Percentiles rank a stretch among this genome's conserved stretches.
Conservation (phyloP, 176 grass and related monocot genomes). For the Zea mays region Zm-B73-REFERENCE-NAM-5.0 NC_050101.1:130489501-130490000, state of each 20-base stretch:
- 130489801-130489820: too few species aligned
- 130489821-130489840: too few species aligned
- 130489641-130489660: too few species aligned
- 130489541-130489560: not conserved
- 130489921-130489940: not conserved
- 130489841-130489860: too few species aligned
- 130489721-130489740: not conserved
- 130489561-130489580: too few species aligned
- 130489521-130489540: not conserved
- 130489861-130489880: not conserved
- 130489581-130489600: too few species aligned
- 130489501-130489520: not conserved
- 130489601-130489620: too few species aligned
- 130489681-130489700: not conserved
- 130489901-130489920: too few species aligned
- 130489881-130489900: too few species aligned
- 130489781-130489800: too few species aligned
- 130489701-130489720: not conserved
- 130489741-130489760: not conserved
- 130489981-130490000: not conserved
- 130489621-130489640: too few species aligned
- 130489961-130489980: constrained; percentile 5
- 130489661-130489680: constrained; percentile 7
- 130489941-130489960: not conserved
- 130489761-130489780: too few species aligned